These are phyloP conservation scores for Berberis vulgaris DNA, from an alignment of 164 flowering plant genomes.

Conservation along the genomic window DNA sequence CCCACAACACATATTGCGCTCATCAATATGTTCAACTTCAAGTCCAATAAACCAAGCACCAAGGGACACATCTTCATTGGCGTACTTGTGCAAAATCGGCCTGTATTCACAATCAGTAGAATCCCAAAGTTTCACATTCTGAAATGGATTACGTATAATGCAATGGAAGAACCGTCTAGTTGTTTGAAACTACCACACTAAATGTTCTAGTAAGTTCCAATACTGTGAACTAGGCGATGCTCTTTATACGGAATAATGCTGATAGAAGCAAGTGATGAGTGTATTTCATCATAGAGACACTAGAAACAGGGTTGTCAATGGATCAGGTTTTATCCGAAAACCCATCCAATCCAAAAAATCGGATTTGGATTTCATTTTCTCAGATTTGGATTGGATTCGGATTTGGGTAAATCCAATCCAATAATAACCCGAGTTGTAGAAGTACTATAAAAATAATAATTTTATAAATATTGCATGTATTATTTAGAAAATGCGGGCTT, in stretches of 20 bases:
- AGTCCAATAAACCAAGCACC: constrained; percentile 94
- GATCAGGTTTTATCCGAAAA: too few relatives aligned
- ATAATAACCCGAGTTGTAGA: too few relatives aligned
- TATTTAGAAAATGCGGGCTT: too few relatives aligned
- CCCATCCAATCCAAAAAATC: too few relatives aligned
- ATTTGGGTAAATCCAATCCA: too few relatives aligned
- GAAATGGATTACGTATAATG: not conserved
- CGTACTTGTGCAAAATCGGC: constrained; percentile 74
- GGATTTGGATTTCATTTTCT: too few relatives aligned
- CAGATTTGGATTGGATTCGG: too few relatives aligned
- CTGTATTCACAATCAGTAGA: constrained; percentile 28
- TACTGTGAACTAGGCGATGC: not conserved
- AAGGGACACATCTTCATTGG: constrained; percentile 90
- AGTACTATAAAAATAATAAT: too few relatives aligned
- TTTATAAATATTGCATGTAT: too few relatives aligned
- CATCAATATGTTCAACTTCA: constrained; percentile 83
- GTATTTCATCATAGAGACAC: not conserved
- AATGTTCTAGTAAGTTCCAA: not conserved
- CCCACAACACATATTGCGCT: constrained; percentile 82
- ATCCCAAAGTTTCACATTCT: not conserved
- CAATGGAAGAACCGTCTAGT: not conserved
- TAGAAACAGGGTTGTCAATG: too few relatives aligned
- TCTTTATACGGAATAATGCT: not conserved
- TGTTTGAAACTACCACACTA: not conserved
- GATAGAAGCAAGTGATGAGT: not conserved